phyloP scores from a whole-genome alignment of 768 basidiomycete genomes.

The Serendipita sp. region DNA sequence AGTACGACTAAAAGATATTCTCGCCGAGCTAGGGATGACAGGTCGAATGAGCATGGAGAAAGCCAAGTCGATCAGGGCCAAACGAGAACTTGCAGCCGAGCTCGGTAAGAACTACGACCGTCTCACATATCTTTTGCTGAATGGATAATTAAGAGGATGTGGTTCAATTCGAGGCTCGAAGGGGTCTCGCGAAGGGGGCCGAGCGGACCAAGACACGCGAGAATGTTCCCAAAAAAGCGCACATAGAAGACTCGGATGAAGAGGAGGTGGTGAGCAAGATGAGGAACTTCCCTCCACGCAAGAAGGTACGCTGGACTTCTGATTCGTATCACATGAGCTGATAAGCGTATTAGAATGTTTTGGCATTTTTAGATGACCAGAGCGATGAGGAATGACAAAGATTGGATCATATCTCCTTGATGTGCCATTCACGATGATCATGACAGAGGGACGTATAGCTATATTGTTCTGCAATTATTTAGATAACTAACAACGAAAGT shows the following conservation, averaged over 20 bases:
- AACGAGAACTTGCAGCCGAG: conserved; percentile 63
- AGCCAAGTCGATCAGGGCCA: conserved; percentile 57
- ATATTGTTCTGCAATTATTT: no score
- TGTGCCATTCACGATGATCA: no score
- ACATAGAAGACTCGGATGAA: conserved; percentile 15
- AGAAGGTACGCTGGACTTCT: conserved; percentile 24
- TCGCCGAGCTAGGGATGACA: conserved; percentile 64
- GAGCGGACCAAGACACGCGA: conserved; percentile 16
- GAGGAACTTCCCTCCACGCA: conserved; percentile 21
- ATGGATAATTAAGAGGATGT: conserved; percentile 50
- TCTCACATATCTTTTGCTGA: background rate
- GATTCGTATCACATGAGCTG: conserved; percentile 16
- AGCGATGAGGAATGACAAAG: conserved; percentile 41
- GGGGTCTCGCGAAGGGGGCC: conserved; percentile 25
- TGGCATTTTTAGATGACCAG: conserved; percentile 57
- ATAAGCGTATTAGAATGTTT: conserved; percentile 43
- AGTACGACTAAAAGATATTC: conserved; percentile 42
- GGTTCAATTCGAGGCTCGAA: conserved; percentile 41
- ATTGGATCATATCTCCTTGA: no score
- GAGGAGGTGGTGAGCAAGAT: conserved; percentile 20
- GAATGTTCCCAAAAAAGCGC: background rate
- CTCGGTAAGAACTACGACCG: conserved; percentile 34
- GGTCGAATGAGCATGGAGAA: conserved; percentile 66
- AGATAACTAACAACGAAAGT: no score
- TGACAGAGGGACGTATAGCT: no score